Base-by-base conservation (phyloP, 768 basidiomycete species). In the Coprinopsis marcescibilis region DNA sequence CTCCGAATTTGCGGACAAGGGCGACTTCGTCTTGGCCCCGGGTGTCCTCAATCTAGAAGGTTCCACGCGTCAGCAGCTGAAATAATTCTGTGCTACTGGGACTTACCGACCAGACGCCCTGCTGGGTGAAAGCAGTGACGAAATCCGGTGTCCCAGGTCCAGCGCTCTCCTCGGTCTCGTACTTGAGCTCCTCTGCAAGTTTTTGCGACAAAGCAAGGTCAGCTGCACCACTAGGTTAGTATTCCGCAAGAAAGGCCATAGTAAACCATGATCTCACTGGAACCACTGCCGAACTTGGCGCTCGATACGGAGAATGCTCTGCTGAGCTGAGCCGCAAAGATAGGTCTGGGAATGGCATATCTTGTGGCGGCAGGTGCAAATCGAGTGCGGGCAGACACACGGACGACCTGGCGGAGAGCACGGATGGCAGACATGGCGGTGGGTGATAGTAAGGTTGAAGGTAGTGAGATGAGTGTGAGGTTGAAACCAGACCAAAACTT, bases 1-100 rank as follows among this genome's bases (percentile, higher is more conserved):
- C 90, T 51, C 90, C 93, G 64, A 91, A 95, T 55, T 80, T 83
- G 55, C 93, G 81, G n/a, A 70, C 70, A 34, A 98, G 66, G 20
- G 75, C 67, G 30, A 98, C 80, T 65, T 96, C 93, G 63, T 95
- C 93, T 45, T 80, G 76, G 29, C 85, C 87, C 4, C 67, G 54
- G 11, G 63, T 63, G 61, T 95, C 88, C 46, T 80, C 73, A 54
- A 98, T 75, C 83, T 89, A 49, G 24, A 27, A 55, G 43, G 38
- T 13, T n/a, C 5, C 20, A n/a, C 51, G 29, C 25, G 44, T 27
- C 17, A 25, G 32, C 43, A 23, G 19, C 40, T 27, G 13, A 24
- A 42, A 27, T 29, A 43, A 25, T 14, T 5, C 23, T 52, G n/a
- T 19, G 35, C 27, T 12, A 50, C 33, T 3, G 23, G 26, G 34